A percentile compares a stretch with the other conserved stretches of the same genome.
Conservation (phyloP, 176 grass and related monocot genomes). For the Cenchrus purpureus region DNA sequence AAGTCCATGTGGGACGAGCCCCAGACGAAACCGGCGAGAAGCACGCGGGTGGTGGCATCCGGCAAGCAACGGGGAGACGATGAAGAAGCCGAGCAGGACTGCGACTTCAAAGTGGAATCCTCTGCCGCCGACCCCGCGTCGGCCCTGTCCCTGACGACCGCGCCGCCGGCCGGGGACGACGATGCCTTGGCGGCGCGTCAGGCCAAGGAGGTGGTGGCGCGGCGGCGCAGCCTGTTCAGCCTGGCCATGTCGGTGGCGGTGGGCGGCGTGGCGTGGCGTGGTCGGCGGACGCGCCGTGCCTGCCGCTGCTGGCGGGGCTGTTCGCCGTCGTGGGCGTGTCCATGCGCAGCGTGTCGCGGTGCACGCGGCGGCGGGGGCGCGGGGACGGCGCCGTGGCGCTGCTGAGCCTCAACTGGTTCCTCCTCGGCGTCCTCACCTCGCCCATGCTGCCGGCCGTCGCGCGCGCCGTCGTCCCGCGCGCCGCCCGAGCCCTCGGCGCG, state of each 20-base stretch:
- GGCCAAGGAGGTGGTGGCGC: slow-evolving; percentile 19
- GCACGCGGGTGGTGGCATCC: background rate
- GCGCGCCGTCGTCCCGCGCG: slow-evolving; percentile 23
- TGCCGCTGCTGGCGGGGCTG: slow-evolving; percentile 63
- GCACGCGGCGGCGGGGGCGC: background rate
- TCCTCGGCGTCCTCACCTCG: slow-evolving; percentile 55
- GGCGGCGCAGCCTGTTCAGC: slow-evolving; percentile 57
- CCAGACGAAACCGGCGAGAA: background rate
- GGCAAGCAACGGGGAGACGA: background rate
- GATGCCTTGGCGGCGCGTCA: background rate
- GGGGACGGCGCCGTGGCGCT: slow-evolving; percentile 50
- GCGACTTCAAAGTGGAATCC: background rate
- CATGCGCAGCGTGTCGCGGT: slow-evolving; percentile 54
- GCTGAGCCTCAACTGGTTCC: slow-evolving; percentile 74
- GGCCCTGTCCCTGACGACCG: background rate
- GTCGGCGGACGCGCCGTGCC: slow-evolving; percentile 49
- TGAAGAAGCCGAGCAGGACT: background rate
- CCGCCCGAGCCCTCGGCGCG: background rate
- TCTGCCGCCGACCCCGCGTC: background rate
- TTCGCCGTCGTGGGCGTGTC: slow-evolving; percentile 59
- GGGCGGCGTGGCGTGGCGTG: slow-evolving; percentile 49
- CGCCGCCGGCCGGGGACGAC: background rate
- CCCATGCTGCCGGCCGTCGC: slow-evolving; percentile 51
- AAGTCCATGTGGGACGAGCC: slow-evolving; percentile 36
- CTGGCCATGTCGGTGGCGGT: slow-evolving; percentile 58